These are phyloP conservation scores for Pestalotiopsis sp. DNA, from an alignment of 2,329 filamentous ascomycete species.

Conservation along the genomic window DNA sequence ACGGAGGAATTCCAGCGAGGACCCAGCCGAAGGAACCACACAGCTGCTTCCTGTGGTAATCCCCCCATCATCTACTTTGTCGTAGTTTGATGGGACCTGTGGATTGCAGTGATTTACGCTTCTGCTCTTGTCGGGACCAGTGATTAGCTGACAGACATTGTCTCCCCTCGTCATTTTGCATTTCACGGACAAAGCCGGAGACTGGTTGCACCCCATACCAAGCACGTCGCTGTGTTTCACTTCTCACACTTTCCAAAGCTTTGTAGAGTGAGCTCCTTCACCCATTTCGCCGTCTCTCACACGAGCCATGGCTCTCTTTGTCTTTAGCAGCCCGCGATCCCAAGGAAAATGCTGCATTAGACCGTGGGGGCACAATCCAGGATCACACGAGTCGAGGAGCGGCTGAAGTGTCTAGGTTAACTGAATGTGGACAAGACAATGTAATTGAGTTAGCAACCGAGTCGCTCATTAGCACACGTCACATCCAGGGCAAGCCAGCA, in stretches of 20 bases:
- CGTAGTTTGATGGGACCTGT: not conserved
- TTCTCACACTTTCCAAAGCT: not conserved
- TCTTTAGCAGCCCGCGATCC: not conserved
- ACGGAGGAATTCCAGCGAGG: not conserved
- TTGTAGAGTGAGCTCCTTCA: not conserved
- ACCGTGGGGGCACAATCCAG: not conserved
- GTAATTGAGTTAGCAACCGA: not conserved
- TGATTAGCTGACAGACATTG: not conserved
- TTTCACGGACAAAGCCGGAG: not conserved
- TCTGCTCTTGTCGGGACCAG: not conserved
- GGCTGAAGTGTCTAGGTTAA: not conserved
- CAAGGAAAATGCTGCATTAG: not conserved
- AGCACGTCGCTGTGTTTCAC: not conserved
- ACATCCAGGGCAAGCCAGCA: too few species aligned
- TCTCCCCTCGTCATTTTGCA: not conserved
- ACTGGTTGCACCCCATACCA: not conserved
- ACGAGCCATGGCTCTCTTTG: not conserved
- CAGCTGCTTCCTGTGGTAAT: not conserved
- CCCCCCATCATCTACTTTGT: not conserved
- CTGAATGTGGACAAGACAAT: not conserved
- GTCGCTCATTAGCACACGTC: not conserved
- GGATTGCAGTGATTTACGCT: not conserved
- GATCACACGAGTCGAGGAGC: not conserved
- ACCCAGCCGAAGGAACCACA: not conserved
- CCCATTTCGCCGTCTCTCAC: not conserved